Evolutionary conservation across 176 grass and related monocot genomes (phyloP), one percentile per base, ranked within the genome.

Genomic region (Carex littledalei): DNA sequence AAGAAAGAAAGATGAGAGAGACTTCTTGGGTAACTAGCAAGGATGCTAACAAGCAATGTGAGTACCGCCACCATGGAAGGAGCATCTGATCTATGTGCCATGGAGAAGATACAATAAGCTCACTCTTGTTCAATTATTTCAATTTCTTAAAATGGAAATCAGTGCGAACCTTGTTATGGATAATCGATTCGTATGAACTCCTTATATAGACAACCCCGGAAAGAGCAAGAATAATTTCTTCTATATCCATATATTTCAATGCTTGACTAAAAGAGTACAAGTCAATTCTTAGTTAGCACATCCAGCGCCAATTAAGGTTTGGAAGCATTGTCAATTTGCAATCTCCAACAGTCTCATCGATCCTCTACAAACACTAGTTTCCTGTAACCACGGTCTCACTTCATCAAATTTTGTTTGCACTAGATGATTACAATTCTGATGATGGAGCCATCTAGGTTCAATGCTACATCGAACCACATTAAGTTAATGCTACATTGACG

Each of bases 21-120:
- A 92, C 88, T 84, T 78, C 45, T 6, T 58, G 84, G 63, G 8
- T 90, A 66, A 37, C 68, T 20, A 14, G 79, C 56, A 78, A 92
- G 53, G 14, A 85, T 4, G 58, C 76, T 85, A 49, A 92, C 1
- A 22, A 90, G 18, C 82, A 90, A 73, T 85, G 76, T 66, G 29
- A 69, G 71, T 34, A 67, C 86, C 45, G 84, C 9, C 41, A 59
- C 47, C 49, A 78, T 18, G 24, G 74, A 16, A 3, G 6, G 5
- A 78, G 74, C 12, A 55, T 78, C 74, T 5, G 12, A 34, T 16
- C 7, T 54, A 14, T 55, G 74, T 32, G 74, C 49, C 74, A 78
- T 78, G 74, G 12, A 78, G 21, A 29, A 56, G 22, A 78, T 35
- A 15, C 72, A 77, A 77, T 15, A 53, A 73, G n/a, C 70, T 45